phyloP scores from a whole-genome alignment of 441 rosid species.

The Jatropha podagrica region DNA sequence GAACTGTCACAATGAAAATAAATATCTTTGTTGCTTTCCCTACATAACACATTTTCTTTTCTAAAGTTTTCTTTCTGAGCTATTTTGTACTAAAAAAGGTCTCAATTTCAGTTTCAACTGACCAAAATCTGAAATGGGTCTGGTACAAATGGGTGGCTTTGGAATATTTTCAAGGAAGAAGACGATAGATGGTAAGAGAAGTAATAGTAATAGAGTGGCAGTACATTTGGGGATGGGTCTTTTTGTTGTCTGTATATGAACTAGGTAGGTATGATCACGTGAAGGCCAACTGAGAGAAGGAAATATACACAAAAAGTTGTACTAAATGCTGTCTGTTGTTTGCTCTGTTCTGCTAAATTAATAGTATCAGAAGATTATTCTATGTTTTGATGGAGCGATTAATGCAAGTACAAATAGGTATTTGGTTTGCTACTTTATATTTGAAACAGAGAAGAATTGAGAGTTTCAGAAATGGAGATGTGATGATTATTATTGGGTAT shows the following conservation, averaged over 20 bases:
- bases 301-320: not conserved
- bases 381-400: no score
- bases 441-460: not conserved
- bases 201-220: not conserved
- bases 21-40: conserved; percentile 98
- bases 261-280: not conserved
- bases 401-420: no score
- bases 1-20: conserved; percentile 77
- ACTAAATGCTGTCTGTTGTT: conserved; percentile 7
- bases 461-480: not conserved
- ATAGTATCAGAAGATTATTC: not conserved
- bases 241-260: not conserved
- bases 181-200: not conserved
- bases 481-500: not conserved
- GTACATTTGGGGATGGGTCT: conserved; percentile 8
- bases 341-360: not conserved
- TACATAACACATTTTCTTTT: conserved; percentile 52
- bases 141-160: not conserved
- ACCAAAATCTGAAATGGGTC: conserved; percentile 14
- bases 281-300: not conserved
- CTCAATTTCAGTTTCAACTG: not conserved
- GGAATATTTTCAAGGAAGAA: not conserved
- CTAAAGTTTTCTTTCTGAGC: not conserved
- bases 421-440: not conserved
- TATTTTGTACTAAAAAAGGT: conserved; percentile 4